Evolutionary conservation across 129 eudicot species (phyloP).

Genomic region (Centella asiatica): DNA sequence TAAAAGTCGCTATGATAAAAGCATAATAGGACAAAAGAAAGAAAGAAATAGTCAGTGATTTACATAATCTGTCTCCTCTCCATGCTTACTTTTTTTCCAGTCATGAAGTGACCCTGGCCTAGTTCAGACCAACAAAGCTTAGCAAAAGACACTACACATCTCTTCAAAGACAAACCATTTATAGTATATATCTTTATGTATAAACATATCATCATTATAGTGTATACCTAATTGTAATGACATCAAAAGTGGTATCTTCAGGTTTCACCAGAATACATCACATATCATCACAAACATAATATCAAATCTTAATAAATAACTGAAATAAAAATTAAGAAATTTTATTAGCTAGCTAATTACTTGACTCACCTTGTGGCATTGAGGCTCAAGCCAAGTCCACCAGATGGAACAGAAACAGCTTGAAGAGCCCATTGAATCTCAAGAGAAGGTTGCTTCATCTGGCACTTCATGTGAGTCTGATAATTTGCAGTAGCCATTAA

Average conservation of each 20-base stretch:
- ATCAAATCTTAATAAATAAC: no score
- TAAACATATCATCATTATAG: not conserved
- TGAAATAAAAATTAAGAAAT: no score
- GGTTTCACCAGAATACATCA: not conserved
- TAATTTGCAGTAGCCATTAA: slow-evolving; percentile 68
- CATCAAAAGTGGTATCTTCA: not conserved
- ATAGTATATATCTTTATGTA: slow-evolving; percentile 20
- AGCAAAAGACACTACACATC: slow-evolving; percentile 17
- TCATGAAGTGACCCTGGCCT: slow-evolving; percentile 37
- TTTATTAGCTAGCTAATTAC: not conserved
- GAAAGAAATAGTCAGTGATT: slow-evolving; percentile 27
- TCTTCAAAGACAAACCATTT: slow-evolving; percentile 29
- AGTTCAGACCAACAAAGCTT: slow-evolving; percentile 34
- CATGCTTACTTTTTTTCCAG: slow-evolving; percentile 30
- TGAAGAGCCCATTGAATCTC: slow-evolving; percentile 79
- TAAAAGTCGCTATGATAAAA: slow-evolving; percentile 25
- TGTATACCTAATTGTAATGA: not conserved
- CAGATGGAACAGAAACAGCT: slow-evolving; percentile 77
- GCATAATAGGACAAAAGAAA: slow-evolving; percentile 37
- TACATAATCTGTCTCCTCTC: slow-evolving; percentile 39
- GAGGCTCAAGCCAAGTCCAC: slow-evolving; percentile 78
- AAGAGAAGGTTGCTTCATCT: slow-evolving; percentile 68
- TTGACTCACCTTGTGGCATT: slow-evolving; percentile 42
- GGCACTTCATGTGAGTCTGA: slow-evolving; percentile 73
- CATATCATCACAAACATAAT: not conserved